Evolutionary conservation across 257 asterid genomes (phyloP).

Genomic region (Rauvolfia tetraphylla): DNA sequence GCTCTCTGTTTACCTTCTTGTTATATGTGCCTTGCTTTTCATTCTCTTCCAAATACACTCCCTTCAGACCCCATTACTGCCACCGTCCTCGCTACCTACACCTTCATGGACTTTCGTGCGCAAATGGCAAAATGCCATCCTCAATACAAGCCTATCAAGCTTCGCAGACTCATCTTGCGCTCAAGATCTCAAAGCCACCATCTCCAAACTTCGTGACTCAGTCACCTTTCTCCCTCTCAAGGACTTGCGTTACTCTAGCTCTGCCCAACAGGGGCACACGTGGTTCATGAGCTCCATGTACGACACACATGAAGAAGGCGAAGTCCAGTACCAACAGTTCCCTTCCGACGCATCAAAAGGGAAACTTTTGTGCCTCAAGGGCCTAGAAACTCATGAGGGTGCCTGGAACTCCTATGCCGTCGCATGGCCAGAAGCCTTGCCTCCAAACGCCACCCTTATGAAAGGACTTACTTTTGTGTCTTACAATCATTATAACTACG

Average conservation of each 20-base stretch:
- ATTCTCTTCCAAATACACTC: constrained; percentile 51
- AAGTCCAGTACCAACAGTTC: constrained; percentile 52
- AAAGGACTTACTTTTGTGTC: constrained; percentile 57
- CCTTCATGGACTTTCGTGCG: constrained; percentile 33
- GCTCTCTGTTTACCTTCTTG: constrained; percentile 34
- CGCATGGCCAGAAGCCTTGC: constrained; percentile 60
- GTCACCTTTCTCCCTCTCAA: constrained; percentile 69
- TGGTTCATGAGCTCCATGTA: constrained; percentile 83
- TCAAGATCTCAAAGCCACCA: constrained; percentile 27
- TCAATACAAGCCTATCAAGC: constrained; percentile 19
- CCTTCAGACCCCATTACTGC: constrained; percentile 26
- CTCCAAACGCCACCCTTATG: constrained; percentile 40
- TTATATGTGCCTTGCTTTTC: constrained; percentile 34
- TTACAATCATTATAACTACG: constrained; percentile 56
- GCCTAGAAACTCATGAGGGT: constrained; percentile 58
- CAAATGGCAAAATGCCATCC: constrained; percentile 32
- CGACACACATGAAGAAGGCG: constrained; percentile 53
- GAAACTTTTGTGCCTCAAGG: constrained; percentile 53
- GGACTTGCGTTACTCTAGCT: constrained; percentile 48
- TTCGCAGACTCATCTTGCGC: not conserved
- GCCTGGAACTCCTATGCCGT: constrained; percentile 67
- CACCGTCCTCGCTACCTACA: constrained; percentile 16
- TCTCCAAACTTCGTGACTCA: constrained; percentile 35
- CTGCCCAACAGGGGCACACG: constrained; percentile 60
- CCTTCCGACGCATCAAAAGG: constrained; percentile 51